Evolutionary conservation across 495 filamentous ascomycete genomes (phyloP), one percentile per base, ranked within the genome.

Genomic region (Penicillium fimorum): DNA sequence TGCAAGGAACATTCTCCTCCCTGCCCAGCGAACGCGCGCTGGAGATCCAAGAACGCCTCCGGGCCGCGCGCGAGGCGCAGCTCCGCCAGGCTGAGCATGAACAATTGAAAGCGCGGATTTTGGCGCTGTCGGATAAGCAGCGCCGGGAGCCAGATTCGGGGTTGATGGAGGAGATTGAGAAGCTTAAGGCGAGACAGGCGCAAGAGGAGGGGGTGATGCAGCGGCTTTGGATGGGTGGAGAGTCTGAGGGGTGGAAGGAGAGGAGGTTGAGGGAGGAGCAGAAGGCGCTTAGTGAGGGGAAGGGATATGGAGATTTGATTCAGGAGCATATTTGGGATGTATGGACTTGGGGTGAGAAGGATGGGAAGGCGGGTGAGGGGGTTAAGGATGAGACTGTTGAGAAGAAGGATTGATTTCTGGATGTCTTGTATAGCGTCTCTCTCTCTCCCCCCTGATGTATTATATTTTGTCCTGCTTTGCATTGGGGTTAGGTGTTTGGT

Each of bases 241-340:
- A 86, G 70, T 69, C 64, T 43, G 76, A 79, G 42, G 84, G 82
- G 47, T 94, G 90, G 91, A 87, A 87, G 79, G 82, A 83, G 71
- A 81, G 80, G 77, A 71, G 91, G 64, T 61, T 89, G 59, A 68
- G 75, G 70, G 81, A 87, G 78, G 88, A 92, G 70, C 79, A 79
- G 74, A 78, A 90, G 74, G 84, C 84, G 53, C 60, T 92, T 65
- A 84, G 86, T 62, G 83, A 87, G 55, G 92, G 92, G 18, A 88
- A 84, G 70, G 88, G 90, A 25, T 92, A 93, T 79, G 83, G 82
- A 15, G 86, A 83, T 63, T 73, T 96, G 72, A 96, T 96, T 59
- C 79, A 82, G 71, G 88, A 92, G 61, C 87, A 93, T 80, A 82
- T 96, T 41, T 85, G 80, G 79, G 90, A 96, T 71, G 92, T 92